Base-by-base conservation (phyloP, 805 yeast species). In the Candida broadrunensis region DNA sequence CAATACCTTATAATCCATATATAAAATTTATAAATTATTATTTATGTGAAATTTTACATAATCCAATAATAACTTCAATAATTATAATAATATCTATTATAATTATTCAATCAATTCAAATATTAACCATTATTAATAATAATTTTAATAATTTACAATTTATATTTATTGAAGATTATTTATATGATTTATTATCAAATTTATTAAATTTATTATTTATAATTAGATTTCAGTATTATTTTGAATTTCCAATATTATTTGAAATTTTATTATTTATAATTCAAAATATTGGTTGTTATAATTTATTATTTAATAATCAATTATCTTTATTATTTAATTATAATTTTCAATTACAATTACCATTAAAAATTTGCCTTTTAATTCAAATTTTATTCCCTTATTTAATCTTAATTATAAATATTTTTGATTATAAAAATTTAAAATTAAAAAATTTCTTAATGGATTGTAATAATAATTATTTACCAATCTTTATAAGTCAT, bases 401-500 rank as follows among this genome's bases (percentile, higher is more conserved):
- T 13, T 24, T 45, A 2, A 48, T 51, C 9, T 42, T 50, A 13
- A 3, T 25, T 1, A 33, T 42, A n/a, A 40, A 44, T 33, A 2
- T 49, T 1, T 9, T 26, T 3, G 49, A 49, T 2, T 45, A 37
- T 19, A 21, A 21, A 6, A 14, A 24, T 32, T 33, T 17, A 14
- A 13, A 3, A 38, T 26, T 3, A 23, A 25, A 12, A 18, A 23
- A 4, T 23, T 49, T 55, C 24, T 42, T 63, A 17, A 43, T 44
- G 18, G 64, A 55, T 19, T 49, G 56, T 18, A 67, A 67, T 49
- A 63, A 64, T 43, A 63, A 62, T 45, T 60, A 51, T 38, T 49
- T 66, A 35, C 70, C 71, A 1, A 50, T 65, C 9, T 52, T 66
- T 45, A 57, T 67, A 27, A 58, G 65, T 25, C 64, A 60, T 44